Evolutionary conservation across 768 basidiomycete species (phyloP), one percentile per base, ranked within the genome.

Genomic region (Imleria badia): DNA sequence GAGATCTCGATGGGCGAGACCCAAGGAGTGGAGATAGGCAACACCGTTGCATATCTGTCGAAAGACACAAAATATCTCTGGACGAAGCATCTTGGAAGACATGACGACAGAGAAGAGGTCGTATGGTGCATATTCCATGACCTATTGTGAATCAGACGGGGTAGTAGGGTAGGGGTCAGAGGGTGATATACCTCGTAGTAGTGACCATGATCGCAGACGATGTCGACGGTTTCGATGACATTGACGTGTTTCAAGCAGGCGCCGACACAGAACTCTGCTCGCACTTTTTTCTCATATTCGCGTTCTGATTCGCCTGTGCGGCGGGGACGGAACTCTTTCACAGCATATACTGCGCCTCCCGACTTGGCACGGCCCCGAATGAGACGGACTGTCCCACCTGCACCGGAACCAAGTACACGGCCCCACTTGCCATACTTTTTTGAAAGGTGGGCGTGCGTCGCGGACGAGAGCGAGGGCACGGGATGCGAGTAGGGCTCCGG

Each of bases 341-440:
- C 97, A 44, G 97, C 97, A 71, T 88, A 99, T 47, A 94, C 86
- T 47, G 80, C 77, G 17, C 90, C 89, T 20, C 92, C 94, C 29
- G 82, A 82, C 79, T 96, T 97, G 60, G 66, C 74, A 68, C 79
- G 82, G 55, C 85, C 88, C 75, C 94, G 95, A 75, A 99, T 96
- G 60, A 99, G 83, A 29, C 97, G 83, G 42, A 99, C 97, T 0
- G 97, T 99, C 23, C 97, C 97, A n/a, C 97, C 97, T 7, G 96
- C 97, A 29, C 97, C 97, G 29, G 88, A 91, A 26, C 97, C 97
- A 10, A 99, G 83, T 17, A 97, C 85, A 48, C 91, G 84, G 36
- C 96, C 97, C 91, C 97, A 97, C 70, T 99, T 99, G 60, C 97
- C 97, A 63, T 99, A 99, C 78, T 98, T 98, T 77, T 98, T 98